Evolutionary conservation across 371 early-diverging fungal species (phyloP), one percentile per base, ranked within the genome.

Genomic region (Syncephalis fuscata): DNA sequence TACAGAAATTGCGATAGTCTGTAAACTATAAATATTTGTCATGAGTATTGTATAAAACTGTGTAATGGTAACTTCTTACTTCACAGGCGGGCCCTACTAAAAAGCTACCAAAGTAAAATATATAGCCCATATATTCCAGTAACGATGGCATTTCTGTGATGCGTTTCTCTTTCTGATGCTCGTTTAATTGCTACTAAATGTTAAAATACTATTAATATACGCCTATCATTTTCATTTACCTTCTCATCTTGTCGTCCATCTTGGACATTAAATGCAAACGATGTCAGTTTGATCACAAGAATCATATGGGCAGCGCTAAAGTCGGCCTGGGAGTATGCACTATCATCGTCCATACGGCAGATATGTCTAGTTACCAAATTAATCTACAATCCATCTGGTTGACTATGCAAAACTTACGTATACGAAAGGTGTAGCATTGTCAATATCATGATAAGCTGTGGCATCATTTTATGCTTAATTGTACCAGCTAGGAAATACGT

Each of bases 301-400:
- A 95, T 71, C 95, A 95, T 95, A 61, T 87, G 74, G 1, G 87
- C 78, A 10, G 88, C 88, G 4, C 93, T 85, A 49, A 80, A 71
- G 65, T 94, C 93, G 46, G 86, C 68, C 23, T 60, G 54, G 22
- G 65, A 72, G 50, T 65, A 65, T 22, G 70, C 65, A 23, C 60
- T 55, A 25, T 72, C 65, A 50, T 70, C 58, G 44, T 67, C 38
- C 51, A 78, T 80, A 39, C 76, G 65, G 47, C 61, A 56, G 37
- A 82, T 56, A 54, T 82, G 81, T 54, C 80, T 81, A 58, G 21
- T 24, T 19, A 27, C 38, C 32, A 20, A 27, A 22, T 22, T 19
- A 20, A 46, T 20, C 20, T 19, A 51, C 17, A 23, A 21, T 37
- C n/a, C 23, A 23, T 46, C 21, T 25, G 21, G 21, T 32, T 43